Evolutionary conservation across 192 early-diverging fungal species (phyloP), one percentile per base, ranked within the genome.

Genomic region (Umbelopsis vinacea): DNA sequence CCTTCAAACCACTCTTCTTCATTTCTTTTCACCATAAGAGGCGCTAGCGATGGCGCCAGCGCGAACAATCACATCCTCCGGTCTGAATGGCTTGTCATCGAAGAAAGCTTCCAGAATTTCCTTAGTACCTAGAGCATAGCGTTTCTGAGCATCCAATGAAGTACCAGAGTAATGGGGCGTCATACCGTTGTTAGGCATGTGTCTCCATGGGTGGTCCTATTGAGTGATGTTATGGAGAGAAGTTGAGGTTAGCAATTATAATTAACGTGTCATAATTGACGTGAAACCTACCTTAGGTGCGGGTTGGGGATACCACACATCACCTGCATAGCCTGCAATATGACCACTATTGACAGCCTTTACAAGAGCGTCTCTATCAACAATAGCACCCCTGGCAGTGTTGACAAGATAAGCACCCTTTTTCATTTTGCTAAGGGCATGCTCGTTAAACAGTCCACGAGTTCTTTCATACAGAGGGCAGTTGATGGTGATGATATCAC

Each of bases 81-180:
- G 67, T 14, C 24, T 68, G 21, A 47, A 48, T 2, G 67, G 67
- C 11, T 68, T n/a, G 46, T 37, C 22, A 4, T 45, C 1, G 45
- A 68, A 68, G 22, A 46, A 68, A 17, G 45, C 45, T 68, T 68
- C 67, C 4, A 68, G 21, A 45, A 68, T 68, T 12, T 68, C 67
- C 67, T 68, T 68, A 21, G 67, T 68, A 19, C 67, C 67, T 46
- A 23, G 22, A 26, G 67, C 67, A 46, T 68, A 68, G 3, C 67
- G 67, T 24, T 8, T 33, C 35, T 68, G 67, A 26, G 67, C 67
- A 15, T 68, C 67, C 67, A 68, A 48, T n/a, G 67, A 24, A 33
- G 67, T 68, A 26, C 67, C 67, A 68, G 67, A 68, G 22, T 68
- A 68, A 21, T 68, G 67, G 8, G 67, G 67, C 21, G 67, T 68